A percentile compares a stretch with the other conserved stretches of the same genome.
Conservation (phyloP, 2,329 filamentous ascomycete genomes). For the Ceratocystis alfenasii region DNA sequence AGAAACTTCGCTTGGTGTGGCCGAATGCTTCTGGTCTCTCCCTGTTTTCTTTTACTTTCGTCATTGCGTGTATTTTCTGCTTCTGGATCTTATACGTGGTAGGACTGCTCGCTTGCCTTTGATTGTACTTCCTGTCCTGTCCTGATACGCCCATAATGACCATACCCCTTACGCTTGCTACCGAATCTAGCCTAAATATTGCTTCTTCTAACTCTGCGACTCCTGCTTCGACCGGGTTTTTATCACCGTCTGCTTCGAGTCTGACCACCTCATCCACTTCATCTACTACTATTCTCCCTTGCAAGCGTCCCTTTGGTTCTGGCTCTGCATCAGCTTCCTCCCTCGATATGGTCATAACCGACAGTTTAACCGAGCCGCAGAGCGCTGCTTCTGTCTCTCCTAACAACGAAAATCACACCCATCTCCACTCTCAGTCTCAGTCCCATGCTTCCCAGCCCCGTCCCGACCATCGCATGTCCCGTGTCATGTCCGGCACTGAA, state of each 20-base stretch:
- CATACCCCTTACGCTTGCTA: constrained; percentile 19
- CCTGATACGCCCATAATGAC: constrained; percentile 17
- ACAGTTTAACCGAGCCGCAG: constrained; percentile 19
- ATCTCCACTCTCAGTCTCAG: constrained; percentile 11
- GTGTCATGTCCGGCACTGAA: constrained; percentile 45
- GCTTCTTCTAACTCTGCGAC: constrained; percentile 11
- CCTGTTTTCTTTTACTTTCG: not conserved
- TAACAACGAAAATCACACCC: constrained; percentile 13
- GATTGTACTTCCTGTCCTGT: not conserved
- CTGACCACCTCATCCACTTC: constrained; percentile 6
- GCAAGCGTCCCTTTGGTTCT: constrained; percentile 19
- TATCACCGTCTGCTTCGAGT: constrained; percentile 8
- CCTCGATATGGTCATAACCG: constrained; percentile 18
- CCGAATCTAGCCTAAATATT: constrained; percentile 18
- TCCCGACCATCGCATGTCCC: constrained; percentile 32
- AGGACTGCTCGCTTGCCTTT: not conserved
- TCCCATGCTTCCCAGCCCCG: constrained; percentile 14
- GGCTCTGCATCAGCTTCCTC: not conserved
- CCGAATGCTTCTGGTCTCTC: not conserved
- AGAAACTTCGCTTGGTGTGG: not conserved
- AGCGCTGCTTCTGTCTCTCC: constrained; percentile 1
- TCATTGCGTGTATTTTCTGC: not conserved
- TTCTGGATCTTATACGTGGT: not conserved
- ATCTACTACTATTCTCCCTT: constrained; percentile 17
- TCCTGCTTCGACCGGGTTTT: not conserved